These are phyloP conservation scores for Mycena filopes DNA, from an alignment of 768 basidiomycete species.

Conservation along the genomic window DNA sequence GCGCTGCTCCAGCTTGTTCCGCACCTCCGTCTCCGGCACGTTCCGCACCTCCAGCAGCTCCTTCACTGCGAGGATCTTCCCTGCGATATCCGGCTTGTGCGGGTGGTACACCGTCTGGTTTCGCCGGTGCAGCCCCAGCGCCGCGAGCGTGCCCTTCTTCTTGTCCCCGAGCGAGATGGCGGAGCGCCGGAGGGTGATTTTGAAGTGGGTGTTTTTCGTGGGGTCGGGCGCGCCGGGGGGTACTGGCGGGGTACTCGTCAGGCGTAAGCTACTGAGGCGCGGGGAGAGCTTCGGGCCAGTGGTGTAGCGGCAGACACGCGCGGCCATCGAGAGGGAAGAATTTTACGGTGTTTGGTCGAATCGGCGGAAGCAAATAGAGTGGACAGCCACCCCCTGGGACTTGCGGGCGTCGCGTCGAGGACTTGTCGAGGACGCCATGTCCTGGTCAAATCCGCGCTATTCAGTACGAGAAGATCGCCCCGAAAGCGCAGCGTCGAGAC, in stretches of 20 bases:
- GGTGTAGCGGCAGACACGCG: constrained; percentile 23
- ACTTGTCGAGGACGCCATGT: too few relatives aligned
- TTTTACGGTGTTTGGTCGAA: constrained; percentile 1
- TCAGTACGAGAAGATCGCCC: too few relatives aligned
- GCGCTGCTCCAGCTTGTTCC: constrained; percentile 76
- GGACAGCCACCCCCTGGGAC: too few relatives aligned
- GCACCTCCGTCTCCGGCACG: constrained; percentile 73
- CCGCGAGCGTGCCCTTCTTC: constrained; percentile 78
- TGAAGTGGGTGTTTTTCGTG: constrained; percentile 73
- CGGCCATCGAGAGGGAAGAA: constrained; percentile 10
- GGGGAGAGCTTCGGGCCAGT: constrained; percentile 21
- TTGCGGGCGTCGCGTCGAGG: too few relatives aligned
- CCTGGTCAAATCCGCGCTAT: too few relatives aligned
- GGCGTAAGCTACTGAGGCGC: constrained; percentile 25
- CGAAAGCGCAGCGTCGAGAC: too few relatives aligned
- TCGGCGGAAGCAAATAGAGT: too few relatives aligned
- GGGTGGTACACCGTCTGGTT: constrained; percentile 88
- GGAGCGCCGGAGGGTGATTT: constrained; percentile 90
- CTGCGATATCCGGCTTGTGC: constrained; percentile 78
- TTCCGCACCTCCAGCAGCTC: constrained; percentile 92
- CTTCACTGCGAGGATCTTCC: constrained; percentile 89
- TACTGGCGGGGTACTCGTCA: constrained; percentile 19
- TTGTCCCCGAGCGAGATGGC: constrained; percentile 83
- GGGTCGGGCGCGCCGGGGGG: background rate
- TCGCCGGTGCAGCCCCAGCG: constrained; percentile 85